phyloP scores from a whole-genome alignment of 2,329 filamentous ascomycete species.

The Xylariales sp. region DNA sequence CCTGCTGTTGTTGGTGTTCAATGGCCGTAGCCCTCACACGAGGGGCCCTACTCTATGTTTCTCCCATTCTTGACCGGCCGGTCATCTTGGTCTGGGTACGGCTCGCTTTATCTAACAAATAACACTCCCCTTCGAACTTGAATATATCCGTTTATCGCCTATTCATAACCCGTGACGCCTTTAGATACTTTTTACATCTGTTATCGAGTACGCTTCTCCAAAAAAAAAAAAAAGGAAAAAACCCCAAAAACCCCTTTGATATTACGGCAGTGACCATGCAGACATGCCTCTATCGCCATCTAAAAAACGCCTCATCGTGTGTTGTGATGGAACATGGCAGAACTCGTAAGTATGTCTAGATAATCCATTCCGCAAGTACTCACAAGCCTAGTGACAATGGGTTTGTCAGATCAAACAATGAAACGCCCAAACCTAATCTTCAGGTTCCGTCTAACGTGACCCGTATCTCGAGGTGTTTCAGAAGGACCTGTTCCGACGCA shows the following conservation, averaged over 20 bases:
- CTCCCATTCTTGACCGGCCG: background rate
- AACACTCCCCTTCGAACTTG: background rate
- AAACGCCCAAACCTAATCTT: slow-evolving; percentile 54
- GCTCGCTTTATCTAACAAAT: background rate
- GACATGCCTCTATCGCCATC: slow-evolving; percentile 29
- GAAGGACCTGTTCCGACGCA: slow-evolving; percentile 61
- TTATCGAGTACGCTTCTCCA: background rate
- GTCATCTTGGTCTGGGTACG: background rate
- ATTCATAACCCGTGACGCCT: background rate
- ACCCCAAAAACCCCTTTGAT: too few relatives aligned
- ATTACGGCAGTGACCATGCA: background rate
- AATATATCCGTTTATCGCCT: background rate
- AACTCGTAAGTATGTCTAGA: slow-evolving; percentile 52
- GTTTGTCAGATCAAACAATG: slow-evolving; percentile 55
- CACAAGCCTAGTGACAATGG: slow-evolving; percentile 56
- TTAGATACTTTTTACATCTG: background rate
- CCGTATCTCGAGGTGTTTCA: slow-evolving; percentile 68
- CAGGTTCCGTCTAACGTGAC: slow-evolving; percentile 71
- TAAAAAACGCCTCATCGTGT: slow-evolving; percentile 62
- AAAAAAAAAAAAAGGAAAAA: background rate
- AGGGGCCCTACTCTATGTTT: background rate
- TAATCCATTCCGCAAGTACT: slow-evolving; percentile 14
- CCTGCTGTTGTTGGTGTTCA: background rate
- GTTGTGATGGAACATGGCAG: slow-evolving; percentile 67
- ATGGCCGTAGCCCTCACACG: background rate